Evolutionary conservation across 164 flowering plant genomes (phyloP), one percentile per base, ranked within the genome.

Genomic region (Berberis thunbergii): DNA sequence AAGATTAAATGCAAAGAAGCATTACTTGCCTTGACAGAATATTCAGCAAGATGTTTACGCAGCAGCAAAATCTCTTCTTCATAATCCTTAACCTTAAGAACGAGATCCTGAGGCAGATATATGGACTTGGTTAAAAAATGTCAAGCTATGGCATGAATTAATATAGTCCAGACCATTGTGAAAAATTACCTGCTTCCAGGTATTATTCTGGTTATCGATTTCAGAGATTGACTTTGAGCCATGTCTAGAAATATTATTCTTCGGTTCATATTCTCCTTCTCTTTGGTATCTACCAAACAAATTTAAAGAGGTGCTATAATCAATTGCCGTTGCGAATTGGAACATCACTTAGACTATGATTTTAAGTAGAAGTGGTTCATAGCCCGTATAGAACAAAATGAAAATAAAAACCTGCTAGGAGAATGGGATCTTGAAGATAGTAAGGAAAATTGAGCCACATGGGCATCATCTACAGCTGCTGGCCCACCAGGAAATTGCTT

Each of bases 31-130:
- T 81, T 95, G 50, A 84, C 65, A 45, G 92, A 82, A 79, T 80
- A 91, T 45, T 95, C 97, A 65, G 86, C 76, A 64, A 95, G 87
- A 77, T 88, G 90, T 66, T 78, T 91, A 63, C 84, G 76, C 62
- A 89, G 72, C 75, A 77, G 91, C 72, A 71, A 45, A 75, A 87
- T 86, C 76, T 95, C 99, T 71, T 91, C 89, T 70, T 95, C 97
- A 61, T 79, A 85, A 43, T 86, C 96, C 74, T 74, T 84, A 68
- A 81, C 68, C 76, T 86, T 86, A 57, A 74, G 66, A 78, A 67
- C 58, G 67, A 91, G 76, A 71, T 84, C 91, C 93, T 84, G 69
- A 66, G 5, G 8, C 66, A 11, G 26, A 59, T 45, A 62, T 38
- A 64, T 44, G 45, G 43, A 61, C 49, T 50, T 44, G 50, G 2